Conservation (phyloP, 345 rosid species). For the Populus nigra region DNA sequence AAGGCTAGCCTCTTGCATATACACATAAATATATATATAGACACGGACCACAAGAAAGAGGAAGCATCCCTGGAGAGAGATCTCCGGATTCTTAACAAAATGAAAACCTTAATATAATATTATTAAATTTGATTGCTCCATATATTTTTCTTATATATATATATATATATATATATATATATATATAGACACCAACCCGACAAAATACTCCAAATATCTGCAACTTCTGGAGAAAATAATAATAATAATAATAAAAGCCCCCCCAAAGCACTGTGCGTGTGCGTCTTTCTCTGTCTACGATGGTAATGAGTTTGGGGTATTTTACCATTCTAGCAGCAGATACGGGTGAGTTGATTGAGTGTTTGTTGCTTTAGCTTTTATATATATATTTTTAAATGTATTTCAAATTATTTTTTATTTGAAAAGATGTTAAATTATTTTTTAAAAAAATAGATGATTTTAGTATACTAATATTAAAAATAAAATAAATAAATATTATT, state of each 20-base stretch:
- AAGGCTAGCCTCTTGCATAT: conserved; percentile 29
- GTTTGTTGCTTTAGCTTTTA: no score
- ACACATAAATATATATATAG: background rate
- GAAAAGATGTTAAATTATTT: no score
- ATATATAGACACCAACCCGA: conserved; percentile 45
- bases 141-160: background rate
- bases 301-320: background rate
- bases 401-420: no score
- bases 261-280: no score
- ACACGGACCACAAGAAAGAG: background rate
- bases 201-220: conserved; percentile 75
- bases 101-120: conserved; percentile 20
- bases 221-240: conserved; percentile 13
- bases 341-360: no score
- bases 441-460: no score
- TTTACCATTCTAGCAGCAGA: background rate
- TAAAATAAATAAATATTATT: no score
- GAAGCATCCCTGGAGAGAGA: conserved; percentile 4
- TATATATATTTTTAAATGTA: no score
- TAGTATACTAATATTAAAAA: no score
- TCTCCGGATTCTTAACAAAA: conserved; percentile 26
- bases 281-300: background rate
- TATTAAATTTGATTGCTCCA: background rate
- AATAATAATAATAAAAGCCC: background rate
- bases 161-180: background rate